Evolutionary conservation across 768 basidiomycete species (phyloP).

Genomic region (Tubosaeta sp.): DNA sequence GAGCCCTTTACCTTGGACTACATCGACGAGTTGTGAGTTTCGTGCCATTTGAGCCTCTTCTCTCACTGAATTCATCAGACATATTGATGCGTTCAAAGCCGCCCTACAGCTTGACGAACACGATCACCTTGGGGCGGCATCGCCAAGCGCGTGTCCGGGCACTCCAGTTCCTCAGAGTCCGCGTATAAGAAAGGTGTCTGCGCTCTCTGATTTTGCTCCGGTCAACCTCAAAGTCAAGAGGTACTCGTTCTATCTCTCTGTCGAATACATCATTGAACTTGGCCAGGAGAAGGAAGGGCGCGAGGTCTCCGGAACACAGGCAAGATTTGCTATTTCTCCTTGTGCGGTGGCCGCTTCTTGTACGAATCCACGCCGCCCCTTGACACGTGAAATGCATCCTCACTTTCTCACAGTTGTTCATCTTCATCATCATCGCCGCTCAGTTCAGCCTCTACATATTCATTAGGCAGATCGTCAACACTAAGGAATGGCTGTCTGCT

Average conservation of each 20-base stretch:
- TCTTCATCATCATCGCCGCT: conserved; percentile 75
- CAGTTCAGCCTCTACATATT: conserved; percentile 87
- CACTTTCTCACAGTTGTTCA: conserved; percentile 54
- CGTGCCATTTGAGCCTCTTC: background rate
- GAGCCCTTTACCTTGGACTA: conserved; percentile 49
- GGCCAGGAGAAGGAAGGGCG: conserved; percentile 36
- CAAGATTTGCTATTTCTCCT: conserved; percentile 77
- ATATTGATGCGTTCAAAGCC: conserved; percentile 73
- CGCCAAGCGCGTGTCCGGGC: conserved; percentile 20
- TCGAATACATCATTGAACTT: conserved; percentile 1
- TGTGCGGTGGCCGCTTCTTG: conserved; percentile 84
- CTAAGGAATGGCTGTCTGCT: conserved; percentile 88
- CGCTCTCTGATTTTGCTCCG: conserved; percentile 85
- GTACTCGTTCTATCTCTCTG: conserved; percentile 32
- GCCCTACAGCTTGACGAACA: conserved; percentile 64
- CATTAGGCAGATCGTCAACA: conserved; percentile 88
- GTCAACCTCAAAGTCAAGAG: conserved; percentile 79
- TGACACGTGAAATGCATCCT: background rate
- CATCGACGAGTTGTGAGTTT: conserved; percentile 65
- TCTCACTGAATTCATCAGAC: conserved; percentile 33
- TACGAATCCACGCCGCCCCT: conserved; percentile 32
- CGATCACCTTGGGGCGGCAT: conserved; percentile 18
- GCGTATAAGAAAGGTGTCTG: conserved; percentile 76
- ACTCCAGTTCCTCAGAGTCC: conserved; percentile 28
- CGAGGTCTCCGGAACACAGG: conserved; percentile 35